phyloP scores from a whole-genome alignment of 352 stramenopile species.

The Thalassiosira hispida region DNA sequence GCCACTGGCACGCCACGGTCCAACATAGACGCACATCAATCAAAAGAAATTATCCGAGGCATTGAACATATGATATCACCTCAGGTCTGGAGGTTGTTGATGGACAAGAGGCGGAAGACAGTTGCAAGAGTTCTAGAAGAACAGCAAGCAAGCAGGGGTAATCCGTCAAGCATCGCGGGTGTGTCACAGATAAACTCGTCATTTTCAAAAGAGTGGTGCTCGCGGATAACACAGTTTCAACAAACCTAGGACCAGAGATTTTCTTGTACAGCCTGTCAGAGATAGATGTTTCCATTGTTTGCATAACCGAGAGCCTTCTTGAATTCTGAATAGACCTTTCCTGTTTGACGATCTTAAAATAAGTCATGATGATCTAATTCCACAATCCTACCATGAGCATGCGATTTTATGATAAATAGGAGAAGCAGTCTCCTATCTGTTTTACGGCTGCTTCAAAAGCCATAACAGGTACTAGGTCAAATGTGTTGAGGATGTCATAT shows the following conservation, averaged over 20 bases:
- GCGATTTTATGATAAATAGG: no score
- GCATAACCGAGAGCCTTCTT: no score
- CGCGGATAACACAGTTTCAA: background rate
- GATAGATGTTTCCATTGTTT: no score
- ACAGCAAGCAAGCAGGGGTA: background rate
- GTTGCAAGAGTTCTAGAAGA: background rate
- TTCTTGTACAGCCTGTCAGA: no score
- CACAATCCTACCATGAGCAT: no score
- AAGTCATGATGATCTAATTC: no score
- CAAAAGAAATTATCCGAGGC: background rate
- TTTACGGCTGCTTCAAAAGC: no score
- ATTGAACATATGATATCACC: conserved; percentile 14
- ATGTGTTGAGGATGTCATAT: no score
- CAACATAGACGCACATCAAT: background rate
- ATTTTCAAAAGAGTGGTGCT: conserved; percentile 16
- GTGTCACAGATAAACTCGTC: conserved; percentile 8
- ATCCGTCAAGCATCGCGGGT: background rate
- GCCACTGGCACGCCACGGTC: background rate
- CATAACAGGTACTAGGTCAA: no score
- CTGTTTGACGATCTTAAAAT: no score
- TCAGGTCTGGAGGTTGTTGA: background rate
- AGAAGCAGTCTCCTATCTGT: no score
- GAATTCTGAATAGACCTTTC: no score
- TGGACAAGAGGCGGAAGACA: background rate
- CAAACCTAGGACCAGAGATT: background rate